These are phyloP conservation scores for Spathaspora arborariae DNA, from an alignment of 805 yeast species.

Conservation along the genomic window DNA sequence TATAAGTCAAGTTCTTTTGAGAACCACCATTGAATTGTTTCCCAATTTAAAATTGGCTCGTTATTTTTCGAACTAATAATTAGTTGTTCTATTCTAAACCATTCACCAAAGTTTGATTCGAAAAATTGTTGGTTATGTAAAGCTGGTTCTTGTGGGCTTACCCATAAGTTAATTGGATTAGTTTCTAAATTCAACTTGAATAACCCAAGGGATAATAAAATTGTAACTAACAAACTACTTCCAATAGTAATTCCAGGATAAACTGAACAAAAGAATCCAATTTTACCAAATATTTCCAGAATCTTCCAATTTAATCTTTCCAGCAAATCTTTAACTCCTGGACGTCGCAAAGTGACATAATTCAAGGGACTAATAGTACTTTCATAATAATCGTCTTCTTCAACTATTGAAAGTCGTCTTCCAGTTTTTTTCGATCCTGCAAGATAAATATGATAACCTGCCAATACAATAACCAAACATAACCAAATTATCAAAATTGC, in stretches of 20 bases:
- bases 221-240: slow-evolving; percentile 26
- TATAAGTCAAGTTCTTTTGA: slow-evolving; percentile 57
- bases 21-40: slow-evolving; percentile 83
- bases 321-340: slow-evolving; percentile 3
- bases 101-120: slow-evolving; percentile 85
- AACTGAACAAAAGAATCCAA: slow-evolving; percentile 59
- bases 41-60: slow-evolving; percentile 57
- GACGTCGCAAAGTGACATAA: slow-evolving; percentile 10
- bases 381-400: slow-evolving; percentile 13
- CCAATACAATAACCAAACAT: slow-evolving; percentile 35
- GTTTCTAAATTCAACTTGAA: slow-evolving; percentile 58
- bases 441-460: slow-evolving; percentile 34
- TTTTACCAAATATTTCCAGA: slow-evolving; percentile 37
- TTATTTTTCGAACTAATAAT: slow-evolving; percentile 60
- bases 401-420: neutral
- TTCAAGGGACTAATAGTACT: slow-evolving; percentile 13
- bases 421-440: slow-evolving; percentile 13
- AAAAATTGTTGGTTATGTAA: slow-evolving; percentile 62
- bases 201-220: slow-evolving; percentile 51
- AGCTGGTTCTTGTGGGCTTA: slow-evolving; percentile 70
- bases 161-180: slow-evolving; percentile 87
- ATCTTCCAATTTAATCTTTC: slow-evolving; percentile 9
- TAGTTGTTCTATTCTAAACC: slow-evolving; percentile 83
- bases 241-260: slow-evolving; percentile 44
- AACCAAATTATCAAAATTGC: slow-evolving; percentile 51